These are phyloP conservation scores for Barbatosphaeria neglecta DNA, from an alignment of 495 filamentous ascomycete species.

Conservation along the genomic window DNA sequence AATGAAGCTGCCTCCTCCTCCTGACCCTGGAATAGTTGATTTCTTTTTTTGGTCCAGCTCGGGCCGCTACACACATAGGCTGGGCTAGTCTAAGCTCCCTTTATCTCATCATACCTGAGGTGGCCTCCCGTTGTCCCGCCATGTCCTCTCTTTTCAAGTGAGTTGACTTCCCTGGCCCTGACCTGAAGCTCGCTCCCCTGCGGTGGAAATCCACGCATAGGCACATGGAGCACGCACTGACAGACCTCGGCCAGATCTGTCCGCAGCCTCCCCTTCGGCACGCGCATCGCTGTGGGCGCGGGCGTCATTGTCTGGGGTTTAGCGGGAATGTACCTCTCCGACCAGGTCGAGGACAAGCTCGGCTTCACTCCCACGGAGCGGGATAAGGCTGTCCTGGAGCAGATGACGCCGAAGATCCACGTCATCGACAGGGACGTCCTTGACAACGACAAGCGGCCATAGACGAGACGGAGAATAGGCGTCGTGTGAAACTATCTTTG, in stretches of 20 bases:
- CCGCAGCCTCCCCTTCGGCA: conserved; percentile 22
- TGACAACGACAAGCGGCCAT: neutral
- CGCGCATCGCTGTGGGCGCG: conserved; percentile 26
- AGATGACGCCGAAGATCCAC: conserved; percentile 25
- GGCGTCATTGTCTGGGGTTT: conserved; percentile 31
- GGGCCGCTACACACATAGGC: neutral
- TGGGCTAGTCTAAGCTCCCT: too few relatives aligned
- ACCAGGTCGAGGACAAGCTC: conserved; percentile 28
- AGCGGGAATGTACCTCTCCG: conserved; percentile 26
- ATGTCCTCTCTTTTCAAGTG: neutral
- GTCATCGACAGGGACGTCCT: conserved; percentile 15
- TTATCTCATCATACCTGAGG: too few relatives aligned
- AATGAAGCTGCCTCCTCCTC: too few relatives aligned
- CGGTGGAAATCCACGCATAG: too few relatives aligned
- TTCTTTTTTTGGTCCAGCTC: too few relatives aligned
- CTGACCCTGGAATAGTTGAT: too few relatives aligned
- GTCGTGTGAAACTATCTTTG: too few relatives aligned
- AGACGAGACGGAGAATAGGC: neutral
- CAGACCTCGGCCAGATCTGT: conserved; percentile 25
- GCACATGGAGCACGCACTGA: too few relatives aligned
- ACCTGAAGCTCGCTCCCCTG: too few relatives aligned
- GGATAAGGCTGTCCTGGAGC: conserved; percentile 27
- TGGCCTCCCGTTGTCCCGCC: too few relatives aligned
- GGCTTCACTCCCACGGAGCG: conserved; percentile 32
- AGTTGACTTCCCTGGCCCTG: too few relatives aligned